Conservation (phyloP, 257 asterid genomes). For the Euphrasia confusa region DNA sequence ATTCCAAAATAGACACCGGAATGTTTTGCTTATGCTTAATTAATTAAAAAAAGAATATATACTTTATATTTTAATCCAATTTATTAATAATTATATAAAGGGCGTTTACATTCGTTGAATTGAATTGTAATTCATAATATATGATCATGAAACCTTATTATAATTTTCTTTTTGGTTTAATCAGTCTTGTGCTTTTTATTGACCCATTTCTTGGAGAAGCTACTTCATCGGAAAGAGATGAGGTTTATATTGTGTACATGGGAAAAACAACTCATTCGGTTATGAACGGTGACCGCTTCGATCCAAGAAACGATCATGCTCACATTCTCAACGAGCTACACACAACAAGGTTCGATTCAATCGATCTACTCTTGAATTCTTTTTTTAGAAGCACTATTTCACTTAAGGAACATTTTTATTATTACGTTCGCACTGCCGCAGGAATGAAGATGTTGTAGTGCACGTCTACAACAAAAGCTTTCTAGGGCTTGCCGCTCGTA, state of each 20-base stretch:
- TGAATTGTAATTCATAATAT: too few relatives aligned
- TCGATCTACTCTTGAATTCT: too few relatives aligned
- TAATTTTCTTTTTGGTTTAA: conserved; percentile 18
- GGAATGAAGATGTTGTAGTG: too few relatives aligned
- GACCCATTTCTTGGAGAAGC: conserved; percentile 14
- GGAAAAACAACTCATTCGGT: conserved; percentile 29
- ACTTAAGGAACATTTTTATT: too few relatives aligned
- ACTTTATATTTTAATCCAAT: too few relatives aligned
- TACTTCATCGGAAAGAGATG: conserved; percentile 30
- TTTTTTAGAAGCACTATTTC: too few relatives aligned
- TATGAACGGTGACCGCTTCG: conserved; percentile 19
- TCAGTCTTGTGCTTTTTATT: conserved; percentile 13
- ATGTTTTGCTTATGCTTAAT: too few relatives aligned
- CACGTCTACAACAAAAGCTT: conserved; percentile 36
- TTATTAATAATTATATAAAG: too few relatives aligned
- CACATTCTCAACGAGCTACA: conserved; percentile 43
- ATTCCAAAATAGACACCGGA: too few relatives aligned
- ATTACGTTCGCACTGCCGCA: too few relatives aligned
- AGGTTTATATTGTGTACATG: conserved; percentile 75
- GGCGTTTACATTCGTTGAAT: too few relatives aligned
- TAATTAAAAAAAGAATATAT: too few relatives aligned
- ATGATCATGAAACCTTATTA: conserved; percentile 31
- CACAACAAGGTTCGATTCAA: conserved; percentile 38
- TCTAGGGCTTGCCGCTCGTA: conserved; percentile 68
- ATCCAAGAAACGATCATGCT: conserved; percentile 29